phyloP scores from a whole-genome alignment of 208 protist genomes.

The Trypanosoma cruzi region DNA sequence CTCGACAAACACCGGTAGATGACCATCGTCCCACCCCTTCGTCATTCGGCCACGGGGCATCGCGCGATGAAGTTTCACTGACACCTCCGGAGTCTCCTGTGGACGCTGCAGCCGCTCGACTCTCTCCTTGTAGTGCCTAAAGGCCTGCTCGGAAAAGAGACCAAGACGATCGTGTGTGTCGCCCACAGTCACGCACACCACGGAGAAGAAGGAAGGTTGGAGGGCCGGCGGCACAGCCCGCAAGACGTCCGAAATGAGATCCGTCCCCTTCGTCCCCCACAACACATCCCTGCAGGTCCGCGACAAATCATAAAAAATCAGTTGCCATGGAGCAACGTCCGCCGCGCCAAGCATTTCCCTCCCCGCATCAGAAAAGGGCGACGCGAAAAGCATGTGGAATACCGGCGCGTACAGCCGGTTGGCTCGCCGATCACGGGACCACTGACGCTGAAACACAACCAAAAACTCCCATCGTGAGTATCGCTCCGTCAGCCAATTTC shows the following conservation, averaged over 20 bases:
- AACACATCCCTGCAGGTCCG: constrained; percentile 28
- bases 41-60: not conserved
- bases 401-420: constrained; percentile 51
- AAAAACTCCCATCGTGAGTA: constrained; percentile 51
- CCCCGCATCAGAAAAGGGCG: constrained; percentile 12
- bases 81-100: not conserved
- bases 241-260: constrained; percentile 34
- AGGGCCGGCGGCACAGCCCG: constrained; percentile 18
- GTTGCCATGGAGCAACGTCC: constrained; percentile 19
- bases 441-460: constrained; percentile 51
- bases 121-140: constrained; percentile 28
- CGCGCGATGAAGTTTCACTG: constrained; percentile 16
- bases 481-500: constrained; percentile 15
- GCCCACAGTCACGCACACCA: constrained; percentile 38
- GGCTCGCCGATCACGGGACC: constrained; percentile 42
- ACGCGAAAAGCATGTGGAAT: constrained; percentile 49
- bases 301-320: constrained; percentile 31
- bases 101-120: constrained; percentile 7
- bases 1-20: constrained; percentile 13
- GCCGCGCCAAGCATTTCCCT: constrained; percentile 6
- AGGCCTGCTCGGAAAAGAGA: constrained; percentile 40
- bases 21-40: not conserved
- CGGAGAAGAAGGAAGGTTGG: constrained; percentile 27
- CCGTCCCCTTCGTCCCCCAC: constrained; percentile 27
- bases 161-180: constrained; percentile 41